These are phyloP conservation scores for Excoecaria cochinchinensis DNA, from an alignment of 345 rosid species.

Conservation along the genomic window DNA sequence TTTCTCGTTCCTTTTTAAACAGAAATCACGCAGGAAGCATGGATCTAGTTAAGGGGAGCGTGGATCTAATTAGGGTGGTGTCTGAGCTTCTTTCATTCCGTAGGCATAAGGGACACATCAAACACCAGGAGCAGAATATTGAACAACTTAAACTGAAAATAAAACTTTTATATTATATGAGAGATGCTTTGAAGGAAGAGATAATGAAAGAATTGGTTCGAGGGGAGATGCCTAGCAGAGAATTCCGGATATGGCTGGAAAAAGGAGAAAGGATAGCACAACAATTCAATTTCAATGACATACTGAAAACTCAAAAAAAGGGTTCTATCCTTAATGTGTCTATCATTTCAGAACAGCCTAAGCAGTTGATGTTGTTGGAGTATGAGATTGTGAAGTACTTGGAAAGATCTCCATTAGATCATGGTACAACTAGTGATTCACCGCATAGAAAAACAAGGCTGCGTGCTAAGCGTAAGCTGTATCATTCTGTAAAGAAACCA, in stretches of 20 bases:
- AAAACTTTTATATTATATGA: neutral
- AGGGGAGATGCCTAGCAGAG: neutral
- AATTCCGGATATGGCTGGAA: neutral
- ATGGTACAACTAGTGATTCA: neutral
- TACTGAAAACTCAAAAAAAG: neutral
- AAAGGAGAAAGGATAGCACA: neutral
- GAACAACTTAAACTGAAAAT: neutral
- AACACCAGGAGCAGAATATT: neutral
- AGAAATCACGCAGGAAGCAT: neutral
- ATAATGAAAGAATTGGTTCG: neutral
- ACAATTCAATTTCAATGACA: neutral
- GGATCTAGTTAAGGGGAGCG: neutral
- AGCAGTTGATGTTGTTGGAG: neutral
- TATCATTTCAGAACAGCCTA: neutral
- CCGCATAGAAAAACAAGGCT: neutral
- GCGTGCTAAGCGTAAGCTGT: neutral
- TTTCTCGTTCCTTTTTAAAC: neutral
- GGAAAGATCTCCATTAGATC: conserved; percentile 1
- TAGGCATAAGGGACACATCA: neutral
- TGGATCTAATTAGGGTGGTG: neutral
- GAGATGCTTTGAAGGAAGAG: neutral
- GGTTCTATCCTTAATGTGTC: neutral
- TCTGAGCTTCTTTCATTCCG: neutral
- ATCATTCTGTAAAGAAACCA: neutral
- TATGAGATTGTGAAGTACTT: neutral